Evolutionary conservation across 2,329 filamentous ascomycete species (phyloP), one percentile per base, ranked within the genome.

Genomic region (Scedosporium boydii): DNA sequence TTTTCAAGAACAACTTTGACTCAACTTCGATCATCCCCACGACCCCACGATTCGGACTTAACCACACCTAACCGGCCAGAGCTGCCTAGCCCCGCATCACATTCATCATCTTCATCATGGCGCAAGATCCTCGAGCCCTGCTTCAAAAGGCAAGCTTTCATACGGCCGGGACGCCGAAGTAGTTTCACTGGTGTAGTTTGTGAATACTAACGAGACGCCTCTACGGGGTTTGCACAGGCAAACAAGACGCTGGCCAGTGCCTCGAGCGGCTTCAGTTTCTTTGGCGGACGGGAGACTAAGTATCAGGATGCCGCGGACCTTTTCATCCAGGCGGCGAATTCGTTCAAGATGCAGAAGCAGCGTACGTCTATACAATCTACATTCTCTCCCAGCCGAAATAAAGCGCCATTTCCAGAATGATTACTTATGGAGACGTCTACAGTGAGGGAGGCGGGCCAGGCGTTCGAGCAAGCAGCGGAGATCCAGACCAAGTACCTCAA

Each of bases 281-380:
- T 99, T 69, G 90, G 92, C 53, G 90, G 90, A 56, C 84, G 87
- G 63, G 84, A 90, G 70, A 92, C 96, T 66, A 98, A 97, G 76
- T 93, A 90, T 72, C 90, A 96, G 77, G 86, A 87, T 77, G 93
- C 93, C 14, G 91, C 90, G 66, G 92, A 97, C 68, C 80, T 95
- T 66, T 98, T 92, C 72, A 87, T 85, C 64, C 87, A 96, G 74
- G 93, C 93, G 48, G 95, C 88, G 65, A 96, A 97, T 78, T 91
- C 91, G 64, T 98, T 96, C 75, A 85, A 91, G 71, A 86, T 96
- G 80, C 88, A 95, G 76, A 90, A 90, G 74, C 85, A 88, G 78
- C 89, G 91, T 93, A 79, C 68, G 80, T 72, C 23, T 29, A 26
- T 41, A 18, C 26, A 6, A 29, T 9, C 6, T 4, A 21, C 18